These are phyloP conservation scores for Nephromyces sp. DNA, from an alignment of 169 alveolate species.

Conservation along the genomic window DNA sequence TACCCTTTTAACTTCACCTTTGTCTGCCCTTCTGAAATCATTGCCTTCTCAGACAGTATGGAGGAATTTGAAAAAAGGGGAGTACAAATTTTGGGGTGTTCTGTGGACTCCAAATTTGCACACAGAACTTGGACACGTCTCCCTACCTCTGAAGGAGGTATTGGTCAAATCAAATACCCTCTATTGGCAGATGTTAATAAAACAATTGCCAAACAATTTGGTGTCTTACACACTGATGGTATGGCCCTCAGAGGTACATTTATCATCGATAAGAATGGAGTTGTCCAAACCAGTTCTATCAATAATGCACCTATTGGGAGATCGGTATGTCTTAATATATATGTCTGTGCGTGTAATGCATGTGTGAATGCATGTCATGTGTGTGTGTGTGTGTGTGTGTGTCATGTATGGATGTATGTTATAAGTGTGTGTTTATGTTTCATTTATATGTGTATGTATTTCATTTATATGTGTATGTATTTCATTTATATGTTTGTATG, in stretches of 20 bases:
- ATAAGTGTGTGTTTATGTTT: no score
- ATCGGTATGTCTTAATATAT: conserved; percentile 51
- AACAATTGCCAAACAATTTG: conserved; percentile 77
- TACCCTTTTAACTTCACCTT: conserved; percentile 99
- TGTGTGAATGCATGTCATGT: no score
- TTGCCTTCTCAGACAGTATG: conserved; percentile 82
- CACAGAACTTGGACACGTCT: conserved; percentile 92
- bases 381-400: no score
- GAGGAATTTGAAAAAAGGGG: conserved; percentile 77
- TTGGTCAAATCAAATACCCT: conserved; percentile 77
- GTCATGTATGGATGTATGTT: no score
- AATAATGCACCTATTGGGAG: conserved; percentile 99
- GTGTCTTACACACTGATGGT: conserved; percentile 85
- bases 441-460: no score
- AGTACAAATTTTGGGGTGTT: conserved; percentile 73
- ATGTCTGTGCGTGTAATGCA: background rate
- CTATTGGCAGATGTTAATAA: conserved; percentile 88
- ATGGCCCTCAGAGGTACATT: conserved; percentile 94
- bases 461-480: no score
- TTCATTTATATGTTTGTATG: no score
- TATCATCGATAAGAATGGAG: conserved; percentile 90
- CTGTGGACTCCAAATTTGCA: conserved; percentile 90
- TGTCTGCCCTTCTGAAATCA: conserved; percentile 99
- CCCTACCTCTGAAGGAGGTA: conserved; percentile 93
- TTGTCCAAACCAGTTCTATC: conserved; percentile 84